phyloP scores from a whole-genome alignment of 2,329 filamentous ascomycete genomes.

The Epichloe typhina region DNA sequence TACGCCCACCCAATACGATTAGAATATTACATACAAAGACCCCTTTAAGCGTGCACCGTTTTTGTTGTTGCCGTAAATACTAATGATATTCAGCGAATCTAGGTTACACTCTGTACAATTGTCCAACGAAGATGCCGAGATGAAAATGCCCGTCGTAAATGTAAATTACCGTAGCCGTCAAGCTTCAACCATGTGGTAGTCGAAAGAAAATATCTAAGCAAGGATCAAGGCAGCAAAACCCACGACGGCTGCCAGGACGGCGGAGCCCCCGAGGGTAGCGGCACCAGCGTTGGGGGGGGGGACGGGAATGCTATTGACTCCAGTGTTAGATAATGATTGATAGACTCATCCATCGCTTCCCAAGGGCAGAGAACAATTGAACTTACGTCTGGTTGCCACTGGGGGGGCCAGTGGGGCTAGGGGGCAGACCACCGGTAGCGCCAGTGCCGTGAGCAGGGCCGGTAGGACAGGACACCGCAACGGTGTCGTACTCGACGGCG shows the following conservation, averaged over 20 bases:
- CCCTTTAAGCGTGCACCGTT: neutral
- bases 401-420: conserved; percentile 26
- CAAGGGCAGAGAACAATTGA: neutral
- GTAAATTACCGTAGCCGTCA: conserved; percentile 23
- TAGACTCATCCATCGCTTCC: too few species aligned
- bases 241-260: conserved; percentile 39
- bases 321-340: neutral
- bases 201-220: conserved; percentile 32
- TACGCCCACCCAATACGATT: conserved; percentile 24
- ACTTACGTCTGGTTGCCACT: conserved; percentile 19
- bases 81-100: neutral
- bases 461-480: conserved; percentile 30
- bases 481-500: conserved; percentile 38
- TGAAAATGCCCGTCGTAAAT: conserved; percentile 20
- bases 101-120: too few species aligned
- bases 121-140: conserved; percentile 5
- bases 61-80: conserved; percentile 12
- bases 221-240: conserved; percentile 41
- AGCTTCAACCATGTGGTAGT: conserved; percentile 26
- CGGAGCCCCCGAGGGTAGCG: conserved; percentile 38
- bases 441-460: conserved; percentile 17
- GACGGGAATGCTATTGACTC: conserved; percentile 11
- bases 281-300: conserved; percentile 37
- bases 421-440: conserved; percentile 12
- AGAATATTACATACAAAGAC: conserved; percentile 30